Percentiles rank a stretch among this genome's conserved stretches.
Evolutionary conservation across 768 basidiomycete species (phyloP).

Genomic region (Exidia glandulosa): DNA sequence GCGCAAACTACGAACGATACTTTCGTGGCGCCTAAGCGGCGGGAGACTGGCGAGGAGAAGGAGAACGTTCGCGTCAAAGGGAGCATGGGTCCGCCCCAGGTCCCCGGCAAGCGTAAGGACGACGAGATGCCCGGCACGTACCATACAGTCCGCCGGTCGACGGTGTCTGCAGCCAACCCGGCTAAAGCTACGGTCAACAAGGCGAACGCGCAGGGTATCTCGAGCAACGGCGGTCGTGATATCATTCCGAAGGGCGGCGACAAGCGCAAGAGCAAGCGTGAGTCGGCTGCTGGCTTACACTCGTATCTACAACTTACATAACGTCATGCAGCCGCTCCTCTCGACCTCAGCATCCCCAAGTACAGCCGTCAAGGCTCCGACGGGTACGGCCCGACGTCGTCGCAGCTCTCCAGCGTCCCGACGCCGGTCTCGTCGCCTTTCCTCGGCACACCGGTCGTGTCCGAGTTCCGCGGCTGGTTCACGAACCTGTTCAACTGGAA

Average conservation of each 20-base stretch:
- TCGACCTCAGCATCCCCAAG: constrained; percentile 33
- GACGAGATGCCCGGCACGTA: neutral
- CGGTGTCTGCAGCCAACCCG: neutral
- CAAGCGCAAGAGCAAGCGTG: constrained; percentile 40
- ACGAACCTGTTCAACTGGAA: constrained; percentile 94
- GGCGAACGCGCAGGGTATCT: neutral
- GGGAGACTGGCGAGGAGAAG: constrained; percentile 19
- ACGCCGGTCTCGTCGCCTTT: constrained; percentile 9
- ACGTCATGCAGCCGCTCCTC: constrained; percentile 35
- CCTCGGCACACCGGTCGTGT: constrained; percentile 43
- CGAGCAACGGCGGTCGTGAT: constrained; percentile 21
- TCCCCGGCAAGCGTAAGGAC: neutral
- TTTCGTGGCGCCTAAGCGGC: neutral
- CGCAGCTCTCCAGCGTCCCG: constrained; percentile 21
- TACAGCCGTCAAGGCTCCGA: constrained; percentile 22
- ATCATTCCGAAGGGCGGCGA: constrained; percentile 11
- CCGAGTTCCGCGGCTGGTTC: constrained; percentile 89
- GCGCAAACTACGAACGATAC: neutral
- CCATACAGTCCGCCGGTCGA: neutral
- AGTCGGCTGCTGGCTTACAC: constrained; percentile 15
- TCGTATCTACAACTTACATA: constrained; percentile 1
- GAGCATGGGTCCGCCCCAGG: neutral
- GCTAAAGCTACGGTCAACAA: neutral
- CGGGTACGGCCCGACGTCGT: constrained; percentile 37
- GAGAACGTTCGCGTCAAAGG: constrained; percentile 22